Conservation (phyloP, 768 basidiomycete species). For the Fomitopsis pulvina region DNA sequence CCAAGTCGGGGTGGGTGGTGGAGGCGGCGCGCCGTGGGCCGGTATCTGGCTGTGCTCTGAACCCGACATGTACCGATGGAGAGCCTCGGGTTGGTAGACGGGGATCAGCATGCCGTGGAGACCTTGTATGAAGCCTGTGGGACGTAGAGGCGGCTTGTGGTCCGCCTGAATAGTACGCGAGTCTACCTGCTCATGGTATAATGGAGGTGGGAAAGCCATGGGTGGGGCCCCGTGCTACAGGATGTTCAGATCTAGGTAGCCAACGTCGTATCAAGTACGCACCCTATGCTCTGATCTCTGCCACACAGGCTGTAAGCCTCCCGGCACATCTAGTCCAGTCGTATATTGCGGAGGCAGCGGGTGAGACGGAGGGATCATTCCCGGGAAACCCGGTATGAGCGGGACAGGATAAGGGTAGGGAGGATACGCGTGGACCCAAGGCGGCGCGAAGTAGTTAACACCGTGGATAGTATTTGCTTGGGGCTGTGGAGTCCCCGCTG, state of each 20-base stretch:
- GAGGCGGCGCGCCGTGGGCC: conserved; percentile 11
- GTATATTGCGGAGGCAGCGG: conserved; percentile 10
- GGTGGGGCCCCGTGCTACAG: conserved; percentile 4
- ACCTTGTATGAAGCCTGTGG: conserved; percentile 66
- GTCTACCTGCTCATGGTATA: not conserved
- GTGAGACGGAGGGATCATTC: conserved; percentile 30
- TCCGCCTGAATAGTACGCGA: not conserved
- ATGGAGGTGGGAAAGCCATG: conserved; percentile 5
- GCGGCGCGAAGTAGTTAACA: conserved; percentile 34
- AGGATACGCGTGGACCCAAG: conserved; percentile 50
- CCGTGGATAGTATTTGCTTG: conserved; percentile 31
- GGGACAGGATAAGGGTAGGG: conserved; percentile 47
- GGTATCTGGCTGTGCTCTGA: conserved; percentile 25
- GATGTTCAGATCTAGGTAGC: not conserved
- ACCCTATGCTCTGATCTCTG: too few relatives aligned
- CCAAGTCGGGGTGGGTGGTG: conserved; percentile 1
- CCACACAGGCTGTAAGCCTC: too few relatives aligned
- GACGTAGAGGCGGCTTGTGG: conserved; percentile 49
- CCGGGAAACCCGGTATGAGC: conserved; percentile 38
- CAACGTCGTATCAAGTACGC: not conserved
- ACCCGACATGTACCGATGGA: conserved; percentile 59
- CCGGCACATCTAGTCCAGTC: conserved; percentile 11
- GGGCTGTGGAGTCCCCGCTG: conserved; percentile 14
- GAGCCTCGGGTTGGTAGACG: conserved; percentile 63
- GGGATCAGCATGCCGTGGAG: conserved; percentile 69